Evolutionary conservation across 768 basidiomycete genomes (phyloP), one percentile per base, ranked within the genome.

Genomic region (Tulasnella sp.): DNA sequence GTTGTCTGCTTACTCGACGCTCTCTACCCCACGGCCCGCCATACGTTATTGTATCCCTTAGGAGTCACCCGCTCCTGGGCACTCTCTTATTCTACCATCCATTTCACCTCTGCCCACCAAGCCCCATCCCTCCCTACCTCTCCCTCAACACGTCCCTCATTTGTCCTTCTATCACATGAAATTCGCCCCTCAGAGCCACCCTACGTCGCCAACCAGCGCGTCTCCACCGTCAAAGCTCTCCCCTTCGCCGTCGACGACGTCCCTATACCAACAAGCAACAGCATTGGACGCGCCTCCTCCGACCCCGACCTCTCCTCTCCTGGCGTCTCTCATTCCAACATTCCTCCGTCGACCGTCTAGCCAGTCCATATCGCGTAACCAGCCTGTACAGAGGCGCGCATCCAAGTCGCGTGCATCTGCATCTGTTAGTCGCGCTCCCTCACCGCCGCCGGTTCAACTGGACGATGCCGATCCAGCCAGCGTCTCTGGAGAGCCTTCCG

Each of bases 341-440:
- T 58, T 58, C 24, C 27, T 58, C 24, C 56, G 47, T 15, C 24
- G 43, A 58, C 21, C 44, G 29, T 38, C 34, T 38, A 47, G n/a
- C 3, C 44, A 58, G 23, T 29, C 43, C 23, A 11, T 29, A 23
- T 17, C 43, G 2, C 56, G 19, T 48, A 21, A 48, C 11, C 7
- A 11, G 47, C 47, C 5, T 5, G 21, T 38, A 5, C 47, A 29
- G n/a, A 5, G 21, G 27, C 19, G 47, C 19, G 47, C 47, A n/a
- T 58, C 56, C 24, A 26, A 44, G 43, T 58, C 56, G 24, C 29
- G 42, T 27, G 29, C 43, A n/a, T 27, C 44, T 27, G 29, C 43
- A n/a, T 27, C 44, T 38, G n/a, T 30, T 29, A 45, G 26, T 29
- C 3, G 43, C 27, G 45, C 21, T 27, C 3, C 51, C 7, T 48